Evolutionary conservation across 2,329 filamentous ascomycete genomes (phyloP).

Genomic region (Stachybotrys elegans): DNA sequence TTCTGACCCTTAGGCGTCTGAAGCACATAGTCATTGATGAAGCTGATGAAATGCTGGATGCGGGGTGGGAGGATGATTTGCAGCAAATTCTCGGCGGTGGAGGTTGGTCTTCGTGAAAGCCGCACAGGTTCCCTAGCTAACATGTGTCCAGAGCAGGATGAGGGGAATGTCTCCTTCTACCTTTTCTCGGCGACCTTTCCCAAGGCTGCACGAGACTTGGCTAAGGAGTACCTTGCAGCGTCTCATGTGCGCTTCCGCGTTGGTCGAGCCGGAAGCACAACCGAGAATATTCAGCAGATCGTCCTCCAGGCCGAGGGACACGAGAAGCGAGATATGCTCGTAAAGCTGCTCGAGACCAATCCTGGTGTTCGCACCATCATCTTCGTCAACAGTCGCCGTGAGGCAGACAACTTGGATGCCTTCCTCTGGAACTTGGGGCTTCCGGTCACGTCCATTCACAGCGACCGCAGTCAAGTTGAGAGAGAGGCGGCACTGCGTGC

Average conservation of each 20-base stretch:
- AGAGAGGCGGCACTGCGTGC: conserved; percentile 86
- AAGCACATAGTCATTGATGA: conserved; percentile 85
- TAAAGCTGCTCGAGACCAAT: conserved; percentile 66
- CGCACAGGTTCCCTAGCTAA: conserved; percentile 17
- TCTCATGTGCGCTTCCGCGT: conserved; percentile 78
- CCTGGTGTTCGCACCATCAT: conserved; percentile 76
- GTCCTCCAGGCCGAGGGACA: conserved; percentile 61
- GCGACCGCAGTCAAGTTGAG: conserved; percentile 81
- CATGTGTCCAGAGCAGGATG: conserved; percentile 59
- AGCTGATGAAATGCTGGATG: conserved; percentile 83
- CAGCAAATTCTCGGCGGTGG: conserved; percentile 72
- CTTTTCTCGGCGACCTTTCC: conserved; percentile 97
- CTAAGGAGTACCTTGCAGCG: conserved; percentile 67
- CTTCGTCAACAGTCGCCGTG: conserved; percentile 79
- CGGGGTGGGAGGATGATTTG: conserved; percentile 75
- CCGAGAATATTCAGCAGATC: conserved; percentile 76
- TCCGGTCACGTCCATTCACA: conserved; percentile 84
- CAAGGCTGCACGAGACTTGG: conserved; percentile 69
- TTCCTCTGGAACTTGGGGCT: conserved; percentile 75
- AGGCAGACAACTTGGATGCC: conserved; percentile 82
- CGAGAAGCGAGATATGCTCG: conserved; percentile 65
- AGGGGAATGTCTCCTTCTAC: conserved; percentile 63
- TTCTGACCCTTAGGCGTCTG: conserved; percentile 70
- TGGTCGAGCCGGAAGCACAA: conserved; percentile 79
- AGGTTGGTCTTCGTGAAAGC: conserved; percentile 50